Conservation (phyloP, 1,284 basidiomycete genomes). For the Cutaneotrichosporon spelunceum region DNA sequence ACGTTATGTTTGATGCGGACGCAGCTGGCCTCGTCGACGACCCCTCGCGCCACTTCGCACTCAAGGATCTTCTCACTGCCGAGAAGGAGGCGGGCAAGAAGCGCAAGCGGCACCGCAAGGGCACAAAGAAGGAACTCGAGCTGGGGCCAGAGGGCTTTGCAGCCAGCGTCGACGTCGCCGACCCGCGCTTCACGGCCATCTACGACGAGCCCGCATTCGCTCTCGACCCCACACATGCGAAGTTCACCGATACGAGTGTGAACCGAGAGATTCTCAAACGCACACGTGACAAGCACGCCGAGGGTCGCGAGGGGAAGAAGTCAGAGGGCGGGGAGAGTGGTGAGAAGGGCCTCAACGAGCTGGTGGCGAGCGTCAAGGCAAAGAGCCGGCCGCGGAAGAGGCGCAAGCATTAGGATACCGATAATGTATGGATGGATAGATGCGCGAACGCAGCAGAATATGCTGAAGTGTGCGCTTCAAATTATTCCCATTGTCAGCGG, state of each 20-base stretch:
- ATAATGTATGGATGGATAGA: neutral
- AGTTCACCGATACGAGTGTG: constrained; percentile 81
- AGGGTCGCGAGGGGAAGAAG: constrained; percentile 20
- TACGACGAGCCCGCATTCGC: constrained; percentile 90
- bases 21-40: constrained; percentile 20
- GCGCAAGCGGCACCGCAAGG: constrained; percentile 53
- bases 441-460: neutral
- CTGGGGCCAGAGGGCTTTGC: constrained; percentile 58
- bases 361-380: constrained; percentile 82
- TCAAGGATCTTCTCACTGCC: constrained; percentile 81
- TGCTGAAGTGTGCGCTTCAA: neutral
- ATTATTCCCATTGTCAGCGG: neutral
- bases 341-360: constrained; percentile 59
- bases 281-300: constrained; percentile 36
- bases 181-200: constrained; percentile 80
- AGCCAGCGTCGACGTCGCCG: constrained; percentile 67
- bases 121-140: constrained; percentile 56
- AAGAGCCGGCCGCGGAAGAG: constrained; percentile 52
- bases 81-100: constrained; percentile 55
- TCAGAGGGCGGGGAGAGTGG: constrained; percentile 8
- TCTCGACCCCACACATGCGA: constrained; percentile 93
- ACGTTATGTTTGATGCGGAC: constrained; percentile 10
- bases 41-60: constrained; percentile 66
- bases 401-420: neutral
- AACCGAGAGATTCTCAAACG: constrained; percentile 73